phyloP scores from a whole-genome alignment of 257 asterid species.

The Anisodus acutangulus region DNA sequence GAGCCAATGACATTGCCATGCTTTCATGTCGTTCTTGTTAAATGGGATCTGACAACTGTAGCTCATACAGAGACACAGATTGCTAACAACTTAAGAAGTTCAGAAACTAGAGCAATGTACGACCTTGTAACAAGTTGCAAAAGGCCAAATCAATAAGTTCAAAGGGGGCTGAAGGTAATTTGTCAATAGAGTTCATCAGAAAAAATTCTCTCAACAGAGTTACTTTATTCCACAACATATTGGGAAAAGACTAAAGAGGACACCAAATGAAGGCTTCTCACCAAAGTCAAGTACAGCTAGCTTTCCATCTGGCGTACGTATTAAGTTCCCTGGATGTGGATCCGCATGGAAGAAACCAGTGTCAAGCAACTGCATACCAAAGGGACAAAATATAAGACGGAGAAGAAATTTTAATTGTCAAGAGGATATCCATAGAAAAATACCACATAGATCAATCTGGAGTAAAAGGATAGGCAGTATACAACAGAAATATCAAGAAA shows the following conservation, averaged over 20 bases:
- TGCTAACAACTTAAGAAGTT: not conserved
- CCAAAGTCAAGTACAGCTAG: conserved; percentile 96
- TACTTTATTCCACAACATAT: not conserved
- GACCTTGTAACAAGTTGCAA: not conserved
- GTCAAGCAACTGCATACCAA: conserved; percentile 82
- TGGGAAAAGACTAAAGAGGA: not conserved
- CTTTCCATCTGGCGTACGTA: conserved; percentile 98
- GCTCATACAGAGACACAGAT: not conserved
- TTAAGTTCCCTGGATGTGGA: conserved; percentile 98
- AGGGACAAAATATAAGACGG: conserved; percentile 39
- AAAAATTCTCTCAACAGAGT: not conserved
- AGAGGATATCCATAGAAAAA: not conserved
- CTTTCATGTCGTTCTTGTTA: not conserved
- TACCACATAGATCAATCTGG: conserved; percentile 17
- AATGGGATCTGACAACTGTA: not conserved
- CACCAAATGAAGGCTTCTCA: conserved; percentile 35
- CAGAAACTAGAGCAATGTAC: not conserved
- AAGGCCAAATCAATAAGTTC: not conserved
- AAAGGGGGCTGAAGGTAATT: not conserved
- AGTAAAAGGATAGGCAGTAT: not conserved
- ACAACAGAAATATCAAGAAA: not conserved
- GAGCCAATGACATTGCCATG: not conserved
- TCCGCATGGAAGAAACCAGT: conserved; percentile 99
- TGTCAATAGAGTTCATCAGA: conserved; percentile 1
- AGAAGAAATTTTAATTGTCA: conserved; percentile 17